Conservation (phyloP, 2,329 filamentous ascomycete species). For the Pseudogymnoascus pannorum region DNA sequence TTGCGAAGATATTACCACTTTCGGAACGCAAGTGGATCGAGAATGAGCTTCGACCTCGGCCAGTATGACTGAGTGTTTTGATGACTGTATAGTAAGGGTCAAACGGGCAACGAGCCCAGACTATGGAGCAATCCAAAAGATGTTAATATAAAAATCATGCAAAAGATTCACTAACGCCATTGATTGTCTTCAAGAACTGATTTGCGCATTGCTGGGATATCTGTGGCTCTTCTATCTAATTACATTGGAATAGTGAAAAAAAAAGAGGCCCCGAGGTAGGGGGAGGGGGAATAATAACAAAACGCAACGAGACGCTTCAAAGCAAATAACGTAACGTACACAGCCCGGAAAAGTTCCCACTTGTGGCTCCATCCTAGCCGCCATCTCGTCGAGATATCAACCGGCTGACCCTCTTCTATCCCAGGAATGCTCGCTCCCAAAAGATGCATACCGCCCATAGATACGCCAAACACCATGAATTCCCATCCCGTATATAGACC, state of each 20-base stretch:
- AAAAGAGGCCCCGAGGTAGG: constrained; percentile 3
- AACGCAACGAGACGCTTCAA: constrained; percentile 23
- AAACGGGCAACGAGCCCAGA: background rate
- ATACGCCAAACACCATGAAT: constrained; percentile 31
- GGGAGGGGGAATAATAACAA: constrained; percentile 23
- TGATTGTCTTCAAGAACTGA: background rate
- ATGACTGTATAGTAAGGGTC: background rate
- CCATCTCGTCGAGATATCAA: constrained; percentile 12
- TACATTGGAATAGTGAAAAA: constrained; percentile 28
- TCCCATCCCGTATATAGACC: constrained; percentile 25
- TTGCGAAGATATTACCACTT: constrained; percentile 51
- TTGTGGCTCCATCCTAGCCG: constrained; percentile 15
- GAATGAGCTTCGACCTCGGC: constrained; percentile 32
- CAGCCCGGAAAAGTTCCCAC: constrained; percentile 14
- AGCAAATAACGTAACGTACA: constrained; percentile 18
- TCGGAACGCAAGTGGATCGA: constrained; percentile 44
- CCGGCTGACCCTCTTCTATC: constrained; percentile 21
- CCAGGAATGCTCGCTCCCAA: constrained; percentile 29
- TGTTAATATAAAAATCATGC: constrained; percentile 28
- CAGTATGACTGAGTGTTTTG: background rate
- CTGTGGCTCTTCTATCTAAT: constrained; percentile 25
- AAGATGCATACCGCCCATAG: constrained; percentile 22
- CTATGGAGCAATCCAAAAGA: background rate
- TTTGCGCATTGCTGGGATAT: constrained; percentile 11
- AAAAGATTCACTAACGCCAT: background rate